These are phyloP conservation scores for Rhizophagus prolifer DNA, from an alignment of 192 early-diverging fungal species.

Conservation along the genomic window DNA sequence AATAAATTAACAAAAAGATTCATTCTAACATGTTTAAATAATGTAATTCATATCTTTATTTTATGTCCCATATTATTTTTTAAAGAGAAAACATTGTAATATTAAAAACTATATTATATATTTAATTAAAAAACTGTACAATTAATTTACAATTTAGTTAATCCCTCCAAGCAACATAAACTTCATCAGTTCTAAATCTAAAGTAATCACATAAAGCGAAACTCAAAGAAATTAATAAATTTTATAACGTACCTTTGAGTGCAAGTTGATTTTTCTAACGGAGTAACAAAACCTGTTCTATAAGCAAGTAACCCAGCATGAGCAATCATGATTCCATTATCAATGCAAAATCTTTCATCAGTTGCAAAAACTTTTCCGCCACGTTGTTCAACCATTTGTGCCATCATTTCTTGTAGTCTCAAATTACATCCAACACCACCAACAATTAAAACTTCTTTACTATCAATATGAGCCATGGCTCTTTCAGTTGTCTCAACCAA, in stretches of 20 bases:
- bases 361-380: slow-evolving; percentile 90
- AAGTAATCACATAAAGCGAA: neutral
- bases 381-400: slow-evolving; percentile 85
- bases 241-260: slow-evolving; percentile 69
- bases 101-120: no score
- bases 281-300: slow-evolving; percentile 78
- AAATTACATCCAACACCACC: slow-evolving; percentile 97
- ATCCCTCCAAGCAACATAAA: slow-evolving; percentile 78
- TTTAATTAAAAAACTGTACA: neutral
- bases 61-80: no score
- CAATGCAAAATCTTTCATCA: slow-evolving; percentile 97
- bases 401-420: slow-evolving; percentile 98
- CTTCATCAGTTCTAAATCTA: slow-evolving; percentile 80
- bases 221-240: neutral
- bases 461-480: slow-evolving; percentile 97
- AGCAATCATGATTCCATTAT: slow-evolving; percentile 99
- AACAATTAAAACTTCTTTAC: slow-evolving; percentile 88
- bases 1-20: no score
- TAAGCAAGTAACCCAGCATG: slow-evolving; percentile 90
- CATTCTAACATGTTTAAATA: no score
- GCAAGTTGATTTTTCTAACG: slow-evolving; percentile 81
- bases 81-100: no score
- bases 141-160: neutral
- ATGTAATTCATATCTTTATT: no score
- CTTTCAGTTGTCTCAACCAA: slow-evolving; percentile 98